phyloP scores from a whole-genome alignment of 768 basidiomycete genomes.

The Gautieria morchelliformis region DNA sequence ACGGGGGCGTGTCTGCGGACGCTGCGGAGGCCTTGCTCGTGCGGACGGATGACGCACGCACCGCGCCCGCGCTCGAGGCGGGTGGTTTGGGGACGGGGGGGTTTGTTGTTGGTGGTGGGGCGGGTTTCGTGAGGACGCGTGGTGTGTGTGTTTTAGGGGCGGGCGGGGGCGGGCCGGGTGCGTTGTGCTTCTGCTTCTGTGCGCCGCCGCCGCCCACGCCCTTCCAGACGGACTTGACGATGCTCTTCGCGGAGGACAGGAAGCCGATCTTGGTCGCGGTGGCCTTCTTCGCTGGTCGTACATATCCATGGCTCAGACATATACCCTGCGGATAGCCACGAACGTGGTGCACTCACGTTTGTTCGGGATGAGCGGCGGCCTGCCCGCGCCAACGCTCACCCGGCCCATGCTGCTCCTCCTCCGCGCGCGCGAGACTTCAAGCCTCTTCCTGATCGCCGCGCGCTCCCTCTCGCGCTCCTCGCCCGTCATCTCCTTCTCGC shows the following conservation, averaged over 20 bases:
- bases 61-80: not conserved
- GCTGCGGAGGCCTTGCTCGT: not conserved
- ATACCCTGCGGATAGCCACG: too few relatives aligned
- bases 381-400: conserved; percentile 26
- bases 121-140: not conserved
- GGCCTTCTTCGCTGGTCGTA: conserved; percentile 21
- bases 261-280: conserved; percentile 60
- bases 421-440: conserved; percentile 58
- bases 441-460: conserved; percentile 51
- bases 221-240: conserved; percentile 69
- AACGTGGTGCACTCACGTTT: conserved; percentile 1
- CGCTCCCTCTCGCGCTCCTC: conserved; percentile 32
- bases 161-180: conserved; percentile 10
- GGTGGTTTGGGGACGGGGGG: not conserved
- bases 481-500: not conserved
- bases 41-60: not conserved
- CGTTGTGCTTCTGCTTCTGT: conserved; percentile 14
- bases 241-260: conserved; percentile 55
- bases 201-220: conserved; percentile 30
- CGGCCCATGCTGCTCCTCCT: conserved; percentile 59
- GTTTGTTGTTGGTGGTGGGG: not conserved
- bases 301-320: too few relatives aligned
- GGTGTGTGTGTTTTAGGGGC: too few relatives aligned
- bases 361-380: conserved; percentile 12
- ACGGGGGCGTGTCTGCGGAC: too few relatives aligned